Percentiles rank a stretch among this genome's conserved stretches.
phyloP scores from a whole-genome alignment of 805 yeast species.

The Tetrapisispora iriomotensis region DNA sequence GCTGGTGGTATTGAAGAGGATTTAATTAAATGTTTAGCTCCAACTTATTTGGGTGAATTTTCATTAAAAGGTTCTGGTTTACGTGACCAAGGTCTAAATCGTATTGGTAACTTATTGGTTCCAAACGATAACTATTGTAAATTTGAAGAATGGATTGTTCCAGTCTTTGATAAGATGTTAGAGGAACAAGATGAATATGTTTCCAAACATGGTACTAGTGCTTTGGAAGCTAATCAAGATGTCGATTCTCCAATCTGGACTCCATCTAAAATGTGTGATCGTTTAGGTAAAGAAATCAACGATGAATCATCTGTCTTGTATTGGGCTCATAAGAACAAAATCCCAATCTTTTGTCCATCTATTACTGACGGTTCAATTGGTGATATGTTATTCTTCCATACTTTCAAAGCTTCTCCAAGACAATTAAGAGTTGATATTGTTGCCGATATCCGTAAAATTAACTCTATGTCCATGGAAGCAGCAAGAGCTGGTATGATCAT shows the following conservation, averaged over 20 bases:
- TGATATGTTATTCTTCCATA: constrained; percentile 97
- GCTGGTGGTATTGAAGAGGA: constrained; percentile 99
- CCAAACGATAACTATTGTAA: constrained; percentile 97
- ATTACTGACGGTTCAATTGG: constrained; percentile 97
- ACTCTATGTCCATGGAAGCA: constrained; percentile 93
- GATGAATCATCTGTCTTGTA: constrained; percentile 88
- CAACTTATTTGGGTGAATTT: constrained; percentile 91
- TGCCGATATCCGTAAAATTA: constrained; percentile 83
- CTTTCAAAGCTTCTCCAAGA: constrained; percentile 87
- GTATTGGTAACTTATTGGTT: constrained; percentile 93
- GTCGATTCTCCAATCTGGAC: constrained; percentile 65
- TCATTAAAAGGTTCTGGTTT: constrained; percentile 67
- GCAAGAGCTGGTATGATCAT: constrained; percentile 90
- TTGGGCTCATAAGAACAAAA: constrained; percentile 96
- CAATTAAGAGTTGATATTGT: constrained; percentile 88
- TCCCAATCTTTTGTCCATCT: constrained; percentile 96
- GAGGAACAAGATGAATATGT: constrained; percentile 77
- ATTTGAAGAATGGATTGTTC: constrained; percentile 98
- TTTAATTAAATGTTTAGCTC: constrained; percentile 90
- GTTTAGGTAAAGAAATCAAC: constrained; percentile 90
- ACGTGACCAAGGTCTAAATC: constrained; percentile 92
- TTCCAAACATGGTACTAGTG: constrained; percentile 40
- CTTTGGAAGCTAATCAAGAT: constrained; percentile 43
- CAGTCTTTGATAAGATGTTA: constrained; percentile 75
- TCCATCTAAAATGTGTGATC: constrained; percentile 84